Base-by-base conservation (phyloP, 163 green algal genomes). In the Volvox carteri region DNA sequence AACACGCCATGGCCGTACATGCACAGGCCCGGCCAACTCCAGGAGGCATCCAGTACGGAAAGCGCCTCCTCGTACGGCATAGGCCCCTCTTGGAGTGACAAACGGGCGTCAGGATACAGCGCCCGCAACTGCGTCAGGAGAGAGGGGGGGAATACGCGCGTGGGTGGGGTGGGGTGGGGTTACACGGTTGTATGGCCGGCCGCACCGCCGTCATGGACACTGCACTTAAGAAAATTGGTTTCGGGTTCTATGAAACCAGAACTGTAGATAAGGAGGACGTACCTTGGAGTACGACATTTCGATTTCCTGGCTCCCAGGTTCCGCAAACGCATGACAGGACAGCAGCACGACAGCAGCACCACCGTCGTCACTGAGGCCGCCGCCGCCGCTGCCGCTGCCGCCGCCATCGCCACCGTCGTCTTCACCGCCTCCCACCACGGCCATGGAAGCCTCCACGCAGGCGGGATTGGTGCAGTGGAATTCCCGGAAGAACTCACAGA, bases 1-100 rank as follows among this genome's bases (percentile, higher is more conserved):
- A 77, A 86, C 18, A 30, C 21, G 14, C 78, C 78, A 58, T 86
- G 78, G 28, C 78, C 79, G 60, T 78, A 86, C 80, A 87, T 79
- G 19, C 80, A 87, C 46, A 87, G 46, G 18, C 80, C 80, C 21
- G 80, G 80, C 44, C 44, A 87, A 67, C 42, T 65, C 80, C 80
- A 87, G 62, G 16, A 52, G 7, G 65, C 42, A n/a, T 87, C 80
- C 65, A 87, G 80, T 41, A 87, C 48, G 18, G 80, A 70, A 35
- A 87, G 65, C 8, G 80, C 80, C 33, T 70, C 65, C 11, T 70
- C 46, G 65, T 80, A 79, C 65, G 80, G 65, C 62, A 87, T 5
- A 1, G 35, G 46, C 21, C 46, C 80, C 65, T 87, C 80, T n/a
- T 70, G 21, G 46, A 87, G 35, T 33, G 80, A 79, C 33, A 87